phyloP scores from a whole-genome alignment of 805 yeast species.

The Ogataea methanolica region DNA sequence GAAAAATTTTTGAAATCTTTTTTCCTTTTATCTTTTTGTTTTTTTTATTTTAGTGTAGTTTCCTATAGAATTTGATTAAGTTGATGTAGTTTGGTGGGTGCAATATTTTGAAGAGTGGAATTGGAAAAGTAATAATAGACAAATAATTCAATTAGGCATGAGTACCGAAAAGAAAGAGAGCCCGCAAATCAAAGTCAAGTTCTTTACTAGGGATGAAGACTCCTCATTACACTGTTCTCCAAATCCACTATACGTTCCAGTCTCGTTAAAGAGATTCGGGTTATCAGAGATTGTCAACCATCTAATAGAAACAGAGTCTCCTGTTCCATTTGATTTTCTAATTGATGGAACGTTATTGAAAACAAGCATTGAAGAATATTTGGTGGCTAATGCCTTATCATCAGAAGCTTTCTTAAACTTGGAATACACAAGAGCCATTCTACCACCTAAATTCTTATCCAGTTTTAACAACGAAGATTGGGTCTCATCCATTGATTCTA shows the following conservation, averaged over 20 bases:
- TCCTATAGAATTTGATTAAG: too few species aligned
- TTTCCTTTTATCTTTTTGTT: too few species aligned
- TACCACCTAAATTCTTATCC: constrained; percentile 91
- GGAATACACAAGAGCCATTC: constrained; percentile 87
- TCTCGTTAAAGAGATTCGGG: constrained; percentile 81
- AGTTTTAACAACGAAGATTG: constrained; percentile 92
- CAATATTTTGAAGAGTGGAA: not conserved
- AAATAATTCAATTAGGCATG: constrained; percentile 5
- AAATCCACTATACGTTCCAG: constrained; percentile 85
- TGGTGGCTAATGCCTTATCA: constrained; percentile 72
- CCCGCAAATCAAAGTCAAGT: constrained; percentile 67
- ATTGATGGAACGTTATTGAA: constrained; percentile 81
- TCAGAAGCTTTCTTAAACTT: constrained; percentile 73
- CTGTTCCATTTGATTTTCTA: constrained; percentile 90
- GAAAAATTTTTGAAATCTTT: too few species aligned
- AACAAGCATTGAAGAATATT: constrained; percentile 73
- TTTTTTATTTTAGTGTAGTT: too few species aligned
- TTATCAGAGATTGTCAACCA: constrained; percentile 94
- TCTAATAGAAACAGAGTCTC: constrained; percentile 54
- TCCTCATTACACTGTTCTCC: constrained; percentile 67
- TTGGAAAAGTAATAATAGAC: not conserved
- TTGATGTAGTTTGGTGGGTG: too few species aligned
- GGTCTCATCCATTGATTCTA: constrained; percentile 72
- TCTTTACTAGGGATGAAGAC: constrained; percentile 83
- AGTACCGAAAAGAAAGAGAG: constrained; percentile 3